Base-by-base conservation (phyloP, 2,329 filamentous ascomycete species). In the Pseudonectria foliicola region DNA sequence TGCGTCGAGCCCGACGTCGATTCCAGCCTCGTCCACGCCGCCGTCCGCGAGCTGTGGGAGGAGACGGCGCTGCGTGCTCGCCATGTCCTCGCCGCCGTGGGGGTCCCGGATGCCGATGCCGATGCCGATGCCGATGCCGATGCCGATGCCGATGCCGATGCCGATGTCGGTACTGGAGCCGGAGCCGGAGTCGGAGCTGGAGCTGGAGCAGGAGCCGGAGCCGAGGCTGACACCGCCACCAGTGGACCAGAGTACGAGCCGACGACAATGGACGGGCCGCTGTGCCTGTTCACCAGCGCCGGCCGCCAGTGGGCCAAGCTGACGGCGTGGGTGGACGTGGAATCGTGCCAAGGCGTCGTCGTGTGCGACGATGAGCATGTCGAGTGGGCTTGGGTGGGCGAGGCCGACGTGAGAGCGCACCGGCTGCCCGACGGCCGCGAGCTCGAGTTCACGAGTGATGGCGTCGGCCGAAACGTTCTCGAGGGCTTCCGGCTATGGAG, bases 11-110 rank as follows among this genome's bases (percentile, higher is more conserved):
- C 32, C 27, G 31, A 39, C 13, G 16, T 33, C 10, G 50, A 53
- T 29, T 32, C 31, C 4, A 37, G 39, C 34, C 27, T 53, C 18
- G 38, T 53, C 13, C 45, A 45, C 18, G 51, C 43, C 15, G 50
- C 49, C 3, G 62, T 59, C 6, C 61, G 70, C 18, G 70, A 73
- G 49, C 55, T 73, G 2, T 59, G 53, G 51, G 70, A 73, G 44
- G 68, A 72, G 45, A 50, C 66, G 0, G 60, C 63, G 0, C 55
- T 72, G 1, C 29, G 37, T 2, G 59, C 57, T 6, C 44, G 36
- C 1, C 35, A 37, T 6, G 52, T 66, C 2, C 44, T 43, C 8
- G 38, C 38, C 4, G 39, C 49, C 2, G 47, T 56, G 2, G 42
- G 48, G 2, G 27, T 49, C 26, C 11, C 23, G 6, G 27, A 15